A percentile compares a stretch with the other conserved stretches of the same genome.
phyloP scores from a whole-genome alignment of 2,329 filamentous ascomycete species.

The Dothistroma pini region DNA sequence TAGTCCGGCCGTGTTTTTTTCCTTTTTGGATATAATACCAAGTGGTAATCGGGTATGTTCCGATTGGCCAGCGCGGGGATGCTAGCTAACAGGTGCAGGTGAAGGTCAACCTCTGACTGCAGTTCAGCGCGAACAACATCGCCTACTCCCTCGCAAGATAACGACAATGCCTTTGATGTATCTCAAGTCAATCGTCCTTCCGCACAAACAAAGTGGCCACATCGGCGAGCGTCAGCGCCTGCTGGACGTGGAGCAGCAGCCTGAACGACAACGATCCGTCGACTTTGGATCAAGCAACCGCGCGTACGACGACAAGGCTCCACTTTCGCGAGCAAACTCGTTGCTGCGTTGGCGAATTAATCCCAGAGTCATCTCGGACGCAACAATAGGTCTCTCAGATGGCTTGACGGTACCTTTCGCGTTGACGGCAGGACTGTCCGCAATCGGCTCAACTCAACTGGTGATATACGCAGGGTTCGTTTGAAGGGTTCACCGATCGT shows the following conservation, averaged over 20 bases:
- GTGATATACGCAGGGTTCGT: conserved; percentile 39
- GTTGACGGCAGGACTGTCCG: conserved; percentile 41
- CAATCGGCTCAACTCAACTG: conserved; percentile 37
- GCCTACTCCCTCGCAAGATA: neutral
- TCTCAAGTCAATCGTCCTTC: conserved; percentile 6
- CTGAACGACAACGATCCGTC: conserved; percentile 6
- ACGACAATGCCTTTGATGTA: conserved; percentile 7
- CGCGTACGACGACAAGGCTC: conserved; percentile 10
- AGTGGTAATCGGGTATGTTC: neutral
- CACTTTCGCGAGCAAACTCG: neutral
- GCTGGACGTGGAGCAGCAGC: conserved; percentile 7
- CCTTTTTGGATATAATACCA: too few relatives aligned
- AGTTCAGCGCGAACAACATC: neutral
- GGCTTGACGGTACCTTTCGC: conserved; percentile 45
- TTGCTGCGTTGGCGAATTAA: conserved; percentile 22
- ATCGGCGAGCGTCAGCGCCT: conserved; percentile 3
- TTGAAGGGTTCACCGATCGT: neutral
- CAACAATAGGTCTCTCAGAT: conserved; percentile 42
- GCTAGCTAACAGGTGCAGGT: neutral
- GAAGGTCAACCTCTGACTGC: neutral
- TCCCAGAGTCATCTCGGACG: conserved; percentile 45
- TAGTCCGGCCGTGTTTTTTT: too few relatives aligned
- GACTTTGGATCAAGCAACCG: conserved; percentile 1
- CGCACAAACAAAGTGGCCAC: neutral
- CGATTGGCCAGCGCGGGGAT: neutral